Conservation (phyloP, 768 basidiomycete species). For the Collybia sp. region DNA sequence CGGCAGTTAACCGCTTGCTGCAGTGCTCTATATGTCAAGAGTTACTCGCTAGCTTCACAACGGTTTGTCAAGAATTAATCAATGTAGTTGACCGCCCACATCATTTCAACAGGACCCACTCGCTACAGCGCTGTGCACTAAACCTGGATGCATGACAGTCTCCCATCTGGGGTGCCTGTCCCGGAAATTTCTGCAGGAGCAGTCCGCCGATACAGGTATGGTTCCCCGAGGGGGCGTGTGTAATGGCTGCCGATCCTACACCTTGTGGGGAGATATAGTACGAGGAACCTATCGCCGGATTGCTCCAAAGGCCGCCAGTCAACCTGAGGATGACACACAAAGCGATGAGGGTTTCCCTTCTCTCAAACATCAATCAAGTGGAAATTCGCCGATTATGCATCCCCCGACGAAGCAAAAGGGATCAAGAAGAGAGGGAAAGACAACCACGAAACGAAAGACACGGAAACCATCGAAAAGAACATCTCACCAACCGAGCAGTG, state of each 20-base stretch:
- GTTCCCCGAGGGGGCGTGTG: constrained; percentile 65
- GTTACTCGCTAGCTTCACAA: constrained; percentile 31
- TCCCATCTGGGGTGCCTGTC: constrained; percentile 61
- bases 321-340: constrained; percentile 17
- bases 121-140: constrained; percentile 48
- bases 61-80: constrained; percentile 19
- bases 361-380: constrained; percentile 20
- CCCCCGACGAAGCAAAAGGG: constrained; percentile 2
- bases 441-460: constrained; percentile 10
- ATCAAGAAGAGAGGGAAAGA: constrained; percentile 1
- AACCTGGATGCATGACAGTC: constrained; percentile 39
- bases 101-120: constrained; percentile 35
- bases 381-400: constrained; percentile 7
- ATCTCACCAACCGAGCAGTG: constrained; percentile 12
- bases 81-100: too few relatives aligned
- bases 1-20: constrained; percentile 26
- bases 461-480: constrained; percentile 5
- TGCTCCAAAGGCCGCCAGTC: constrained; percentile 21
- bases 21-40: constrained; percentile 47
- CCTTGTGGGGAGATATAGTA: constrained; percentile 68
- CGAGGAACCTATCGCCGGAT: constrained; percentile 55
- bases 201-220: constrained; percentile 22
- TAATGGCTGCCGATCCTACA: constrained; percentile 44
- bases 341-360: constrained; percentile 28
- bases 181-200: constrained; percentile 30